Evolutionary conservation across 495 filamentous ascomycete species (phyloP).

Genomic region (Geopyxis carbonaria): DNA sequence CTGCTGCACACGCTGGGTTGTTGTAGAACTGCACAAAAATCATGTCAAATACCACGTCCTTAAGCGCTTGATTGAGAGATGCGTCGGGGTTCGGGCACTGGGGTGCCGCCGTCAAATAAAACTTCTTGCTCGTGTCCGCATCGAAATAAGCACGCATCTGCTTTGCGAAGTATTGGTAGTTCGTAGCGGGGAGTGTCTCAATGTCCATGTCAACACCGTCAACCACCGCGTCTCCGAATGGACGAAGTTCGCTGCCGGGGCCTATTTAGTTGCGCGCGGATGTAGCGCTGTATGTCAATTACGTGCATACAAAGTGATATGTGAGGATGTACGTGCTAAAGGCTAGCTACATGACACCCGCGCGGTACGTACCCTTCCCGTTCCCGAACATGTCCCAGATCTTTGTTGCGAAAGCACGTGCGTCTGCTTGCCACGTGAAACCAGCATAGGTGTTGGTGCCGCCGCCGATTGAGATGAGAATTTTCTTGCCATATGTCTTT

Average conservation of each 20-base stretch:
- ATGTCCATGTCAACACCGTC: constrained; percentile 46
- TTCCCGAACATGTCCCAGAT: constrained; percentile 42
- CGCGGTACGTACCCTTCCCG: constrained; percentile 11
- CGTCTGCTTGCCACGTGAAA: constrained; percentile 37
- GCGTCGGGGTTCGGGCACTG: constrained; percentile 38
- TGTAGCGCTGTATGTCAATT: too few relatives aligned
- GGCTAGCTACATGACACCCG: too few relatives aligned
- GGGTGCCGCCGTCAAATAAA: constrained; percentile 34
- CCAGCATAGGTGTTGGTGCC: constrained; percentile 33
- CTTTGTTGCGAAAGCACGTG: constrained; percentile 33
- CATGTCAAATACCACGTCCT: constrained; percentile 39
- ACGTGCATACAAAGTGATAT: too few relatives aligned
- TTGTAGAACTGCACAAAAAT: constrained; percentile 58
- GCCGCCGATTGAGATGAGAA: constrained; percentile 51
- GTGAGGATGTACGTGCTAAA: too few relatives aligned
- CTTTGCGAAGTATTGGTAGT: constrained; percentile 8
- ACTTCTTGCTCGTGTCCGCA: constrained; percentile 15
- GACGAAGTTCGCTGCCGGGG: too few relatives aligned
- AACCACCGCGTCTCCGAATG: constrained; percentile 37
- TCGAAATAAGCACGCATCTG: constrained; percentile 2
- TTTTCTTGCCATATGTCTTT: constrained; percentile 37
- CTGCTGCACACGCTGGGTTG: constrained; percentile 27
- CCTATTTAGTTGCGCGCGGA: too few relatives aligned
- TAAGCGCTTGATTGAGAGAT: constrained; percentile 37
- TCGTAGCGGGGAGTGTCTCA: constrained; percentile 19